These are phyloP conservation scores for Coffea canephora DNA, from an alignment of 257 asterid genomes.

Conservation along the genomic window DNA sequence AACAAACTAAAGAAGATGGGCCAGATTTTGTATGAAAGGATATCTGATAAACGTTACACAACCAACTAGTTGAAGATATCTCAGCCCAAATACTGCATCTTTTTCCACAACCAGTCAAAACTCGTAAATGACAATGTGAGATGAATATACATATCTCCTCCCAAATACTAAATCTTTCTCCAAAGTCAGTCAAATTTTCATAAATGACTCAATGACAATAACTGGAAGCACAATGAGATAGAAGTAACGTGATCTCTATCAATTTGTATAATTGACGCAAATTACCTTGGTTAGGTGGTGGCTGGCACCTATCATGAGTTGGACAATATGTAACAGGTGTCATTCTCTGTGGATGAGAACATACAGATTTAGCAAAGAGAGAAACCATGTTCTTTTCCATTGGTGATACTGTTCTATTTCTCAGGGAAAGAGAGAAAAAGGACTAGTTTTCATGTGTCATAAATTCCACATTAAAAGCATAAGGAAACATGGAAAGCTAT, in stretches of 20 bases:
- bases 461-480: background rate
- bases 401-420: background rate
- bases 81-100: background rate
- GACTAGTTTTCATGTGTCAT: background rate
- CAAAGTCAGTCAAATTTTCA: background rate
- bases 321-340: constrained; percentile 39
- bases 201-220: background rate
- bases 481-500: background rate
- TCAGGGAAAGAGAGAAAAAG: background rate
- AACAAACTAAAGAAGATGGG: background rate
- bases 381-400: background rate
- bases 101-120: background rate
- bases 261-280: background rate
- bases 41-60: background rate
- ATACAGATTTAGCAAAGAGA: constrained; percentile 10
- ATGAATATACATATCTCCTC: background rate
- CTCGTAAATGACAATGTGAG: background rate
- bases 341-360: constrained; percentile 29
- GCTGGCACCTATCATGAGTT: constrained; percentile 42
- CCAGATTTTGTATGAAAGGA: background rate
- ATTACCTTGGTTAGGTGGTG: constrained; percentile 53
- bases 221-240: background rate
- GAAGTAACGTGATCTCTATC: background rate
- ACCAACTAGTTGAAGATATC: background rate
- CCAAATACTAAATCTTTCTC: too few species aligned